A percentile compares a stretch with the other conserved stretches of the same genome.
Conservation (phyloP, 257 asterid species). For the Jacaranda copaia region DNA sequence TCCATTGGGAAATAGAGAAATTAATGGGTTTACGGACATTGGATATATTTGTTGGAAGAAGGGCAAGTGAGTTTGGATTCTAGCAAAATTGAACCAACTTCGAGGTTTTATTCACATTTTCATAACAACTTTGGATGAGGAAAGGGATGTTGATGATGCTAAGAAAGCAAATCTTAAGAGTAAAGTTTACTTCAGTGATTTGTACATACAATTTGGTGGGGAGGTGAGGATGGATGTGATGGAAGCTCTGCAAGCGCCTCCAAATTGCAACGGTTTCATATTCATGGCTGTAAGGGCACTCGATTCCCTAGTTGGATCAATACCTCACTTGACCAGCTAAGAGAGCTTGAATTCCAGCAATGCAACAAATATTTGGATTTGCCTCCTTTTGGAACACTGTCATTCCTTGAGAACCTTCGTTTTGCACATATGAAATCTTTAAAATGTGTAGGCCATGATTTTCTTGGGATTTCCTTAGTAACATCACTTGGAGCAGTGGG, state of each 20-base stretch:
- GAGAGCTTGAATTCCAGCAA: not conserved
- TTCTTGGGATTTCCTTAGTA: not conserved
- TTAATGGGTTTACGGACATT: too few species aligned
- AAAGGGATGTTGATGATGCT: not conserved
- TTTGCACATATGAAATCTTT: not conserved
- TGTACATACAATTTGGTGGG: not conserved
- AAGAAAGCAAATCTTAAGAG: not conserved
- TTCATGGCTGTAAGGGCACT: too few species aligned
- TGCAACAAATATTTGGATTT: not conserved
- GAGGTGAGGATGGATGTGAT: not conserved
- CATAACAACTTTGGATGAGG: too few species aligned
- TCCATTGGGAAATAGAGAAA: too few species aligned
- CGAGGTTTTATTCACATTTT: too few species aligned
- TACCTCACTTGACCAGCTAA: not conserved
- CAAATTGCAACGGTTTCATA: too few species aligned
- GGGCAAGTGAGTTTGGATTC: too few species aligned
- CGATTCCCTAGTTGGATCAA: slow-evolving; percentile 14
- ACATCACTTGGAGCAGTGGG: not conserved
- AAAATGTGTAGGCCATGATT: not conserved
- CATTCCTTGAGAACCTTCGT: not conserved
- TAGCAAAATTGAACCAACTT: too few species aligned
- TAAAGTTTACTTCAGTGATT: not conserved
- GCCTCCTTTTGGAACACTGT: not conserved
- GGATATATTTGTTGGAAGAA: too few species aligned
- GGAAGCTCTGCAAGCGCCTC: not conserved